These are phyloP conservation scores for Stylosanthes scabra DNA, from an alignment of 331 rosid species.

Conservation along the genomic window DNA sequence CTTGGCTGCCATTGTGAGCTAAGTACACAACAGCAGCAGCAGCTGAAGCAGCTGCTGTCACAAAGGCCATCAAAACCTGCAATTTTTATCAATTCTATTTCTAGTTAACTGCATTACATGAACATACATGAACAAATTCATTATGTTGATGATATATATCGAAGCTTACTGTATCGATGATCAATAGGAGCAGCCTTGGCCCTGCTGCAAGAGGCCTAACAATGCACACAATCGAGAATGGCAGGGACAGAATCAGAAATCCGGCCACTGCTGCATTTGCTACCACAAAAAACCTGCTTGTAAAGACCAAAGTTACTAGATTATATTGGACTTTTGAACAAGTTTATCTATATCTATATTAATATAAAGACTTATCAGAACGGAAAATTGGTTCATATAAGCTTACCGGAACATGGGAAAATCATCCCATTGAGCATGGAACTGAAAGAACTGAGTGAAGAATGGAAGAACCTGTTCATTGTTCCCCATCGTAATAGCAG, in stretches of 20 bases:
- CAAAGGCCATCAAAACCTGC: conserved; percentile 73
- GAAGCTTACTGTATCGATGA: conserved; percentile 46
- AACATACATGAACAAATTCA: not conserved
- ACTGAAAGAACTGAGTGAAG: conserved; percentile 96
- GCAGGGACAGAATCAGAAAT: conserved; percentile 73
- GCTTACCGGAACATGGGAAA: conserved; percentile 81
- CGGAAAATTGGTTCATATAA: not conserved
- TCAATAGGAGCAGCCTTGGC: conserved; percentile 64
- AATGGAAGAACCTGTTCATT: conserved; percentile 86
- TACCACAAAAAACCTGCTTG: conserved; percentile 61
- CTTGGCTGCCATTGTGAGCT: conserved; percentile 84
- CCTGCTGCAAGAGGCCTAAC: conserved; percentile 60
- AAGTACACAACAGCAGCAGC: conserved; percentile 80
- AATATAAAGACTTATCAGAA: not conserved
- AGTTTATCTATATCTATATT: not conserved
- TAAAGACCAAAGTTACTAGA: not conserved
- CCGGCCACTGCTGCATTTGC: conserved; percentile 70
- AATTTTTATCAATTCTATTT: conserved; percentile 5
- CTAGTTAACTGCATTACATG: conserved; percentile 21
- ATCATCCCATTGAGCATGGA: conserved; percentile 79
- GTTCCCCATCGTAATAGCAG: conserved; percentile 75
- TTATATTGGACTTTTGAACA: not conserved
- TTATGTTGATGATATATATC: not conserved
- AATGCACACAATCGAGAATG: conserved; percentile 56
- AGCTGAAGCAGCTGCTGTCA: conserved; percentile 68